Evolutionary conservation across 106 monocot species (phyloP).

Genomic region (Phalaenopsis aphrodite): DNA sequence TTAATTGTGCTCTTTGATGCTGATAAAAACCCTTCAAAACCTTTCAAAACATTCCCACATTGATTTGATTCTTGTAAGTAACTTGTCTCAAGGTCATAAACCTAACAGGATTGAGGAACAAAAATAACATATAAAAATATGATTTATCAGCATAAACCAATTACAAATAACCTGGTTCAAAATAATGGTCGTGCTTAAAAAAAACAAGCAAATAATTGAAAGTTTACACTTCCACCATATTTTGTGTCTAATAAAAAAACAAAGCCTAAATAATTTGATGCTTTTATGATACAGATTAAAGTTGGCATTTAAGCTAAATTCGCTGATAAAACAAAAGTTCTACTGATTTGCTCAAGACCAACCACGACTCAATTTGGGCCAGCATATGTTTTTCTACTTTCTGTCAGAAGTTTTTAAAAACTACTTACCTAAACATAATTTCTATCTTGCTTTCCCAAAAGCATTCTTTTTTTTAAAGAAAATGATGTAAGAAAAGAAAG

Average conservation of each 20-base stretch:
- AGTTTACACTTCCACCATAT: neutral
- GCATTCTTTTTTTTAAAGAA: too few relatives aligned
- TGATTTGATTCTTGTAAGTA: constrained; percentile 91
- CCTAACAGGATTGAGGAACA: constrained; percentile 25
- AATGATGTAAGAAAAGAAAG: too few relatives aligned
- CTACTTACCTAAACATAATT: too few relatives aligned
- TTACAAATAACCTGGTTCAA: neutral
- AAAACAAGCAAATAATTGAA: neutral
- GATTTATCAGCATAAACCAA: neutral
- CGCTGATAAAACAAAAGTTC: neutral
- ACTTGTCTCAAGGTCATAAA: constrained; percentile 89
- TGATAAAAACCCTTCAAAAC: constrained; percentile 90
- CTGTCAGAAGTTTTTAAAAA: too few relatives aligned
- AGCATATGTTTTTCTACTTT: too few relatives aligned
- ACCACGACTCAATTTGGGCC: neutral
- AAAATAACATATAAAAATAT: neutral
- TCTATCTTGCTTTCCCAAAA: too few relatives aligned
- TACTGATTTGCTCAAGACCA: neutral
- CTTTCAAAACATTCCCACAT: constrained; percentile 84
- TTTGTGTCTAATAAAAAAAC: neutral
- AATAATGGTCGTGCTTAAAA: neutral
- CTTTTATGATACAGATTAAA: neutral
- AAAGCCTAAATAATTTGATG: neutral
- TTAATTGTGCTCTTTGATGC: constrained; percentile 74
- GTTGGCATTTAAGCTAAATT: neutral